These are phyloP conservation scores for Kokia cookei DNA, from an alignment of 441 rosid genomes.

Conservation along the genomic window DNA sequence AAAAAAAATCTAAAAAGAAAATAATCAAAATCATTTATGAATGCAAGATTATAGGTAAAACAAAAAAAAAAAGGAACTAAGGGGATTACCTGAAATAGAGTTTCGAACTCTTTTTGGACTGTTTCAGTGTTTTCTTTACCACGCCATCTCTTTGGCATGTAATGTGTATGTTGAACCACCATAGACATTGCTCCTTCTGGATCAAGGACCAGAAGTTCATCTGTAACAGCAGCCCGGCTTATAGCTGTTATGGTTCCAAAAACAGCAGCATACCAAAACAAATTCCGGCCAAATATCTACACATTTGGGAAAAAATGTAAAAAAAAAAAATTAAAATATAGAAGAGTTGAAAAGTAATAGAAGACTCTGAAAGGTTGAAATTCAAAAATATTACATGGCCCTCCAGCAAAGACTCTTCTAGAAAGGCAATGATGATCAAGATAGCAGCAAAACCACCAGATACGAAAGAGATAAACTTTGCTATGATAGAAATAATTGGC, in stretches of 20 bases:
- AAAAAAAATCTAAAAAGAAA: background rate
- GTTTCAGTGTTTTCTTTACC: slow-evolving; percentile 73
- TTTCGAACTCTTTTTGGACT: slow-evolving; percentile 79
- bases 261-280: slow-evolving; percentile 97
- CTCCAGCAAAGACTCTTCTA: slow-evolving; percentile 95
- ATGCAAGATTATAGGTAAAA: background rate
- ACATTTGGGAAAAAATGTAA: slow-evolving; percentile 2
- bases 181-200: slow-evolving; percentile 83
- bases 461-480: slow-evolving; percentile 92
- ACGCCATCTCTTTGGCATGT: slow-evolving; percentile 98
- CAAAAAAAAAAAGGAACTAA: background rate
- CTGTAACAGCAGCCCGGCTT: slow-evolving; percentile 84
- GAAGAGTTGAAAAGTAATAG: slow-evolving; percentile 25
- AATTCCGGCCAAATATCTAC: slow-evolving; percentile 93
- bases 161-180: slow-evolving; percentile 91
- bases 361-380: background rate
- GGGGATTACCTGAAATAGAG: slow-evolving; percentile 75
- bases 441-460: slow-evolving; percentile 97
- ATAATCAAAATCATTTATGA: background rate
- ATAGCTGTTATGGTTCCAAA: slow-evolving; percentile 96
- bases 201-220: slow-evolving; percentile 80
- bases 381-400: slow-evolving; percentile 71
- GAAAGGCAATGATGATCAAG: slow-evolving; percentile 88
- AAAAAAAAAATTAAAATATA: background rate
- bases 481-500: slow-evolving; percentile 79